Evolutionary conservation across 495 filamentous ascomycete genomes (phyloP).

Genomic region (Alectoria sarmentosa): DNA sequence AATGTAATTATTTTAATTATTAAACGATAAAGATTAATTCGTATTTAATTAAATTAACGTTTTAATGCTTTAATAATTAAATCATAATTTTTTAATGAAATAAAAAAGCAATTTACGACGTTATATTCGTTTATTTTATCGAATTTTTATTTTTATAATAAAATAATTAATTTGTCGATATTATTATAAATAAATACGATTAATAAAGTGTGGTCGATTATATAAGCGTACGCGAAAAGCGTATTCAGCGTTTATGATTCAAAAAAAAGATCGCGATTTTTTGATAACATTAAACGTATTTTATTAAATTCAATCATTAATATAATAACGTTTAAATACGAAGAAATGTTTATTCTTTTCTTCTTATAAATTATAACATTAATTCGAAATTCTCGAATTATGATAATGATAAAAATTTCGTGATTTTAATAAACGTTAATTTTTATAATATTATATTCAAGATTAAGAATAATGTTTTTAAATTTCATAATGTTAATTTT

Average conservation of each 20-base stretch:
- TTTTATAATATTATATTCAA: background rate
- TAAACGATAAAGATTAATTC: background rate
- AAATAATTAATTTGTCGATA: background rate
- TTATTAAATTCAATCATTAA: background rate
- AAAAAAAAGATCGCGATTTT: background rate
- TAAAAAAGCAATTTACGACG: background rate
- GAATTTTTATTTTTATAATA: background rate
- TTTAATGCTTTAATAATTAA: background rate
- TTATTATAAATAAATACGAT: background rate
- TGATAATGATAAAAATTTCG: too few relatives aligned
- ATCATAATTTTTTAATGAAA: too few relatives aligned
- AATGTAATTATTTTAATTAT: background rate
- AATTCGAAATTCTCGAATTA: too few relatives aligned
- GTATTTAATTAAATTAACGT: background rate
- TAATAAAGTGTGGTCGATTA: background rate
- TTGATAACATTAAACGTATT: background rate
- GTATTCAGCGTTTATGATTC: background rate
- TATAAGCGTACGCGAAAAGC: background rate
- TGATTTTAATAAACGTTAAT: too few relatives aligned
- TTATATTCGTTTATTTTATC: background rate
- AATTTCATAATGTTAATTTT: background rate
- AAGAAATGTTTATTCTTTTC: too few relatives aligned
- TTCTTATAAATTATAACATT: too few relatives aligned
- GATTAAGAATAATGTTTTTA: background rate
- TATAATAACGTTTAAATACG: background rate